A percentile compares a stretch with the other conserved stretches of the same genome.
Evolutionary conservation across 352 stramenopile species (phyloP).

Genomic region (Saprolegnia diclina): DNA sequence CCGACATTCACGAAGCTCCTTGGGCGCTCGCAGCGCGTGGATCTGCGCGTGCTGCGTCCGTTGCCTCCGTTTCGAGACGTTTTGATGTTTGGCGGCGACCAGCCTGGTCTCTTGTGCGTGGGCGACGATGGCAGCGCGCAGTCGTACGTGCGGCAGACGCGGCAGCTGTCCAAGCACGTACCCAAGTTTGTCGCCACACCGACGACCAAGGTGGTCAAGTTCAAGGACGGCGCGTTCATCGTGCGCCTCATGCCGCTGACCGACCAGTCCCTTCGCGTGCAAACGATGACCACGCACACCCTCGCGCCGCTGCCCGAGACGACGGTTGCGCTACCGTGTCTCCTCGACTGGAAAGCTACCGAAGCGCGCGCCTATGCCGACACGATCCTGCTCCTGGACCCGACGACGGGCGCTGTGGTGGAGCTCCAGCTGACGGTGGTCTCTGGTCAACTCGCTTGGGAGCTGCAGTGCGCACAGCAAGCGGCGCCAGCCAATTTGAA

Average conservation of each 20-base stretch:
- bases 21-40: background rate
- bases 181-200: background rate
- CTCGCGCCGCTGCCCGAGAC: constrained; percentile 22
- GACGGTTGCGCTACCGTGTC: background rate
- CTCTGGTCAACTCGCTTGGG: constrained; percentile 28
- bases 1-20: constrained; percentile 19
- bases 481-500: background rate
- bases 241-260: constrained; percentile 30
- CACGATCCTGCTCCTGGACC: constrained; percentile 34
- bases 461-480: constrained; percentile 29
- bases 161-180: constrained; percentile 10
- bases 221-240: constrained; percentile 29
- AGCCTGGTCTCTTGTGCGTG: background rate
- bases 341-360: constrained; percentile 4
- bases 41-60: background rate
- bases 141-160: constrained; percentile 5
- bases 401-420: constrained; percentile 18
- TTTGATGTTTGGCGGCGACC: constrained; percentile 21
- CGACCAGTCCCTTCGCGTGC: constrained; percentile 31
- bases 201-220: constrained; percentile 15
- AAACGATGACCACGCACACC: constrained; percentile 28
- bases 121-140: background rate
- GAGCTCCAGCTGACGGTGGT: constrained; percentile 31
- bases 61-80: background rate
- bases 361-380: constrained; percentile 32